Evolutionary conservation across 2,329 filamentous ascomycete species (phyloP).

Genomic region (Bipolaris zeicola): DNA sequence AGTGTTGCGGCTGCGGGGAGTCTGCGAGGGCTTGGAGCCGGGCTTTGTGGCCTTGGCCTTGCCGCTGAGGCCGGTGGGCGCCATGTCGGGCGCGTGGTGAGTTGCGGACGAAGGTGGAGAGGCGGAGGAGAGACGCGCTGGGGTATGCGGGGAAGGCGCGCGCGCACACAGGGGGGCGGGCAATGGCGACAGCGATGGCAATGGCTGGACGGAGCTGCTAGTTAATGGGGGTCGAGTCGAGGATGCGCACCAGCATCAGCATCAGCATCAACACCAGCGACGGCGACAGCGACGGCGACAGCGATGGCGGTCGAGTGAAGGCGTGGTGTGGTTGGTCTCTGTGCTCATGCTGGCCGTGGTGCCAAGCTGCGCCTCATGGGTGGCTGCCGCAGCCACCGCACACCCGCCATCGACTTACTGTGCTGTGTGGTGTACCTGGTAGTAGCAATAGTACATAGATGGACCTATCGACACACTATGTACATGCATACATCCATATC

Average conservation of each 20-base stretch:
- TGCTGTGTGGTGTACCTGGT: no score
- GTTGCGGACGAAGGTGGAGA: background rate
- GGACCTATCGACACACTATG: background rate
- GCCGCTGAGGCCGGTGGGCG: conserved; percentile 41
- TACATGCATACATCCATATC: background rate
- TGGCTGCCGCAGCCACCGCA: no score
- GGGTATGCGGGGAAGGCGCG: conserved; percentile 16
- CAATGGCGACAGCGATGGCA: background rate
- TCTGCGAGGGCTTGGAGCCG: conserved; percentile 34
- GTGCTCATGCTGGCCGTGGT: no score
- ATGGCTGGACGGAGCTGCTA: background rate
- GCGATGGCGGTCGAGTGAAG: background rate
- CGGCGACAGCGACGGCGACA: background rate
- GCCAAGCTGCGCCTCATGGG: no score
- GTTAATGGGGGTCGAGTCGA: no score
- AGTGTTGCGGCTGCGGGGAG: conserved; percentile 71
- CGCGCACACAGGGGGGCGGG: conserved; percentile 3
- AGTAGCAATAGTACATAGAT: background rate
- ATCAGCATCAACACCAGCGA: no score
- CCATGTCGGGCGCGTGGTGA: conserved; percentile 31
- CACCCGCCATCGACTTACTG: no score
- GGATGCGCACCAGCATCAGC: no score
- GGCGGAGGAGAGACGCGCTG: background rate
- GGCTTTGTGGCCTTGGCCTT: conserved; percentile 60
- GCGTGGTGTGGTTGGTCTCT: background rate